These are phyloP conservation scores for Mrakia blollopis DNA, from an alignment of 768 basidiomycete genomes.

Conservation along the genomic window DNA sequence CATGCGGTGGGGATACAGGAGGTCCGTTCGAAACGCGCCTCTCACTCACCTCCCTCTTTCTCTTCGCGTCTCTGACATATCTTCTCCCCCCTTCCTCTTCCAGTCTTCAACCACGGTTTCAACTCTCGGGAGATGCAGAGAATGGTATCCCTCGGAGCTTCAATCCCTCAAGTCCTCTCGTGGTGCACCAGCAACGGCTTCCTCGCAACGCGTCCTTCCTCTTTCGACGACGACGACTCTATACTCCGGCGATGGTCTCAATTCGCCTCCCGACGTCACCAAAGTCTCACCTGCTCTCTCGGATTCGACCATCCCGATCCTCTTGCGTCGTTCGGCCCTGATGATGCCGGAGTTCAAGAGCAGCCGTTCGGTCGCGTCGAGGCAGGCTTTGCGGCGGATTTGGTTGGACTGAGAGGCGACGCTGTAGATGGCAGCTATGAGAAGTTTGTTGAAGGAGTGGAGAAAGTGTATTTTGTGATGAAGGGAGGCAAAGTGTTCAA, in stretches of 20 bases:
- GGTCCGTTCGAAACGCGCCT: not conserved
- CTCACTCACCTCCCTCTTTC: not conserved
- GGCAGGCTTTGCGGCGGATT: conserved; percentile 57
- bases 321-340: not conserved
- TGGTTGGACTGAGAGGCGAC: conserved; percentile 44
- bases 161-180: conserved; percentile 53
- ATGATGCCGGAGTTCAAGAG: conserved; percentile 48
- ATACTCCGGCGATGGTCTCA: no score
- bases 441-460: no score
- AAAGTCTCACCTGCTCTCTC: not conserved
- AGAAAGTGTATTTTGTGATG: not conserved
- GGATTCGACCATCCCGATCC: not conserved
- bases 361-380: conserved; percentile 56
- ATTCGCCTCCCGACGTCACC: no score
- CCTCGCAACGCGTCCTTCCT: conserved; percentile 38
- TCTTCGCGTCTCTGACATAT: not conserved
- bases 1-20: conserved; percentile 63
- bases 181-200: conserved; percentile 61
- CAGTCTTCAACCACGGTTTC: conserved; percentile 56
- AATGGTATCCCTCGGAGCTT: conserved; percentile 57
- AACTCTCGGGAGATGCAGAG: conserved; percentile 60
- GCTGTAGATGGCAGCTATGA: no score
- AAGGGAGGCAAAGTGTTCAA: not conserved
- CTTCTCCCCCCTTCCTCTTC: not conserved
- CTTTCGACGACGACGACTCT: not conserved